Base-by-base conservation (phyloP, 2,329 filamentous ascomycete genomes). In the Penicillium expansum region DNA sequence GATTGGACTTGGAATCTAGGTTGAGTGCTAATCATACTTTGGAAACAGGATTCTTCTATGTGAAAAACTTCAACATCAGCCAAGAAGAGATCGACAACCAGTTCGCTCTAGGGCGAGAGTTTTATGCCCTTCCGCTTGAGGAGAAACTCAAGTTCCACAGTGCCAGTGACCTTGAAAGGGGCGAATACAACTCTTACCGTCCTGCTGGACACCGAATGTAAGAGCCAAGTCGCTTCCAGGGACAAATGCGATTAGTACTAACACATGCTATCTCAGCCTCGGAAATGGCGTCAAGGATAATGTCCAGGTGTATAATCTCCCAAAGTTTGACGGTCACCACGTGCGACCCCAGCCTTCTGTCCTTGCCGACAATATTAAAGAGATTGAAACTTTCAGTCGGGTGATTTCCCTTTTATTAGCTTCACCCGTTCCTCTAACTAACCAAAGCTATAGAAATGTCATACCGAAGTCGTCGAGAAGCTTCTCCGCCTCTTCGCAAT, bases 401-500 rank as follows among this genome's bases (percentile, higher is more conserved):
- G 61, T 69, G 60, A 1, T n/a, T 37, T 30, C 10, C 2, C 18
- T 8, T 16, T 18, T 0, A 27, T 42, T 11, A 2, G 6, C 14
- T 1, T 11, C 29, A 4, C 6, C 18, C 8, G 9, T 13, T 7
- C 9, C 18, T 47, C 16, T 9, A 20, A 32, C 47, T 55, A 27
- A 55, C 24, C 1, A 38, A 5, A 14, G 18, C 11, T 14, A 29
- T 24, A 69, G 59, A 70, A 71, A 69, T 71, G 69, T 24, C 70
- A 73, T 54, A 67, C 60, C 1, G 68, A 71, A 52, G 66, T 73
- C 2, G 67, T 71, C 9, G 66, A 70, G 32, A 72, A 72, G 30
- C 75, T 88, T 0, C 78, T 87, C 10, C 79, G 80, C 0, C 79
- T 88, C 1, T 84, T 87, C 51, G 85, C 85, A 5, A 79, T 86